Base-by-base conservation (phyloP, 148 eudicot species). In the Simmondsia chinensis region DNA sequence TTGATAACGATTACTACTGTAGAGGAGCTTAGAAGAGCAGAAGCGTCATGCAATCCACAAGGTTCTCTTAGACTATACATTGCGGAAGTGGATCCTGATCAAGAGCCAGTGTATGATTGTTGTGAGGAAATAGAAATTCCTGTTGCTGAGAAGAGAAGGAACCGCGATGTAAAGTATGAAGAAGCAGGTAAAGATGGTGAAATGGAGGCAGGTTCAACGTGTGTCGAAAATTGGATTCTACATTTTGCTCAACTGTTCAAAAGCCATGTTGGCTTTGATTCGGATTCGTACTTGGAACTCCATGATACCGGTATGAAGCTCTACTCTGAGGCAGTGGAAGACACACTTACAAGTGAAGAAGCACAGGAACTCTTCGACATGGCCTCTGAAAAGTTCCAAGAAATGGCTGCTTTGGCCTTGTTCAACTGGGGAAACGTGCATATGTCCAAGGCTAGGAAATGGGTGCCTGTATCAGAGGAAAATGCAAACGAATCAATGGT, bases 381-480 rank as follows among this genome's bases (percentile, higher is more conserved):
- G 12, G 93, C 97, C 27, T 70, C 75, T 10, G 85, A 59, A 52
- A 74, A 79, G 68, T 91, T 91, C 55, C 95, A 91, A 63, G 97
- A 91, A 56, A 81, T 91, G 88, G 73, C 85, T 1, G 97, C 95
- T 58, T 72, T 91, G 57, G 89, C 95, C 24, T 49, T 85, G 74
- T 91, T 91, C 68, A 85, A 91, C 41, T 85, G 88, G 82, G 97
- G 97, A 31, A 91, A 85, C 62, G 94, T 84, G 63, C 97, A 91
- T 63, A 66, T 91, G 94, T 82, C 84, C 11, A 82, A 68, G 75
- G 94, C 95, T 37, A 72, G 84, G 61, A 89, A 81, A 61, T 59
- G 72, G 37, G 59, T 75, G 16, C 31, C 57, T 34, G n/a, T 67
- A 15, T 43, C 72, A 17, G 97, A 81, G 53, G 82, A 80, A 43